Evolutionary conservation across 169 alveolate genomes (phyloP).

Genomic region (Plasmodium falciparum): DNA sequence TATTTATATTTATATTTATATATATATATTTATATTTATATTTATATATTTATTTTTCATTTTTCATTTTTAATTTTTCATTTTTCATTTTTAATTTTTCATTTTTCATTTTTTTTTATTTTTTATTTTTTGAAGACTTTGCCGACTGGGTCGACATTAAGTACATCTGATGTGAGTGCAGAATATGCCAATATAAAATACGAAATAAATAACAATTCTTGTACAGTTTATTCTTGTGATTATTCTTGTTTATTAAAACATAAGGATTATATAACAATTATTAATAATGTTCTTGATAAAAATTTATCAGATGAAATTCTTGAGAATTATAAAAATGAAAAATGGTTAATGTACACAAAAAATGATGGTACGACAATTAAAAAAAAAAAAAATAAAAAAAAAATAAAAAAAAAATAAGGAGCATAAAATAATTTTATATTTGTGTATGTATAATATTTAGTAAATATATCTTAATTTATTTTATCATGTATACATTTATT

Average conservation of each 20-base stretch:
- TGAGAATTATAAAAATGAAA: slow-evolving; percentile 15
- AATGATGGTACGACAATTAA: slow-evolving; percentile 25
- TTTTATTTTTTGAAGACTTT: slow-evolving; percentile 2
- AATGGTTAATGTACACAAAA: slow-evolving; percentile 51
- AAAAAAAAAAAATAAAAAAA: neutral
- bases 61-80: too few species aligned
- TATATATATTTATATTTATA: neutral
- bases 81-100: too few species aligned
- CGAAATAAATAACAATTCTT: slow-evolving; percentile 12
- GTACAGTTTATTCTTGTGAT: slow-evolving; percentile 2
- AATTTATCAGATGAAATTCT: slow-evolving; percentile 15
- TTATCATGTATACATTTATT: neutral
- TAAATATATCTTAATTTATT: neutral
- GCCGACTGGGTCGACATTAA: neutral
- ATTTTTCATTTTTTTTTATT: too few species aligned
- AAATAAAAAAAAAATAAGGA: neutral
- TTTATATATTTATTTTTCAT: neutral
- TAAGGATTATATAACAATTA: slow-evolving; percentile 2
- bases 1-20: neutral
- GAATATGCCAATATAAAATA: slow-evolving; percentile 45
- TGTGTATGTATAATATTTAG: neutral
- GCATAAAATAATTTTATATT: neutral
- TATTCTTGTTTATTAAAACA: neutral
- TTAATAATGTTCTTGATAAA: slow-evolving; percentile 14
- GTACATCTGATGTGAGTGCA: slow-evolving; percentile 9